A percentile compares a stretch with the other conserved stretches of the same genome.
Evolutionary conservation across 169 alveolate species (phyloP).

Genomic region (Plasmodium fragile): DNA sequence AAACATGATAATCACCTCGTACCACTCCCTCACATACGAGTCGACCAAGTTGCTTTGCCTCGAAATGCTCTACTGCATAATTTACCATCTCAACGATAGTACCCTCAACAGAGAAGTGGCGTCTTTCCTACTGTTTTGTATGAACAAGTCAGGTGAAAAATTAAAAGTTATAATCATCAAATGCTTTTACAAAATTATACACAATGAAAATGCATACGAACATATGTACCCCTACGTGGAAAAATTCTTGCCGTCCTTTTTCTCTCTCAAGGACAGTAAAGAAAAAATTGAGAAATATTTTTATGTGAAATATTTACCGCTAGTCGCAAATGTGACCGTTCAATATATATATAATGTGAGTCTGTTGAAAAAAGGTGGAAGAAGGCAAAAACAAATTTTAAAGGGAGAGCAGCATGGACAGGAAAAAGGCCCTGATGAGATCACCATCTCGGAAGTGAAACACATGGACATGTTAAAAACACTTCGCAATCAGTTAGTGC

Average conservation of each 20-base stretch:
- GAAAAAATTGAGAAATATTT: constrained; percentile 33
- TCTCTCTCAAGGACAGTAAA: constrained; percentile 6
- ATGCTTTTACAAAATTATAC: constrained; percentile 45
- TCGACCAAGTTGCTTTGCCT: constrained; percentile 3
- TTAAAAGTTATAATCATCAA: constrained; percentile 30
- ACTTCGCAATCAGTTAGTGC: neutral
- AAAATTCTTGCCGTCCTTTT: constrained; percentile 48
- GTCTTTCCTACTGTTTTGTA: constrained; percentile 31
- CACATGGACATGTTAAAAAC: constrained; percentile 44
- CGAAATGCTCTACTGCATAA: constrained; percentile 40
- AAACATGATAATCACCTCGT: constrained; percentile 38
- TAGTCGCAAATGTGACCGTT: constrained; percentile 15
- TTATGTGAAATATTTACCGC: constrained; percentile 61
- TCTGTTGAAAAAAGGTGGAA: neutral
- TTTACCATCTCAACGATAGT: constrained; percentile 1
- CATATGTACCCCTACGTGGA: constrained; percentile 22
- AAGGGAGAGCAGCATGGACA: neutral
- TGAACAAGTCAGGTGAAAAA: constrained; percentile 48
- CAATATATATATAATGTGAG: constrained; percentile 56
- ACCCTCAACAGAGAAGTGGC: constrained; percentile 29
- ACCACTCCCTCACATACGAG: constrained; percentile 27
- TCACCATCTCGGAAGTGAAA: constrained; percentile 1
- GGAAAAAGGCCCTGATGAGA: neutral
- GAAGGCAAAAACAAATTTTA: neutral
- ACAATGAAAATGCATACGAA: constrained; percentile 13